Evolutionary conservation across 2,329 filamentous ascomycete genomes (phyloP).

Genomic region (Botrytis elliptica): DNA sequence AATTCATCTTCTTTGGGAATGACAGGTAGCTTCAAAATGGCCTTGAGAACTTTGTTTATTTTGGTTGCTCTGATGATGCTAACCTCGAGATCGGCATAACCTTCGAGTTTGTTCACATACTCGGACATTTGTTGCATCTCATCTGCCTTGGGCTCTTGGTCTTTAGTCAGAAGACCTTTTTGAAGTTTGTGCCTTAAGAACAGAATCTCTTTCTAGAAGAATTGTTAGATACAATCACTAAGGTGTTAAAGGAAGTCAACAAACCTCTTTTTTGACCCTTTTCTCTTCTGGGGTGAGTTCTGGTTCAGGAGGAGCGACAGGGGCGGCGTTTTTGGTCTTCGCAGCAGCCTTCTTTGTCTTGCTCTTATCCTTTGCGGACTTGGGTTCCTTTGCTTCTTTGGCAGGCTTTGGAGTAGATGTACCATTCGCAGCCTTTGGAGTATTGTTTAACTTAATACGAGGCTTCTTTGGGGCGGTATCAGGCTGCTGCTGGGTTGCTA

Average conservation of each 20-base stretch:
- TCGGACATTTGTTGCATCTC: slow-evolving; percentile 79
- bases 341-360: slow-evolving; percentile 54
- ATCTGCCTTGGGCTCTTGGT: slow-evolving; percentile 80
- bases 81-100: slow-evolving; percentile 76
- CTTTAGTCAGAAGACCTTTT: slow-evolving; percentile 84
- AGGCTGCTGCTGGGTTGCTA: slow-evolving; percentile 4
- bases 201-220: slow-evolving; percentile 68
- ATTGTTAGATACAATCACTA: slow-evolving; percentile 39
- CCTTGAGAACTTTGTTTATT: slow-evolving; percentile 98
- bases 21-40: slow-evolving; percentile 75
- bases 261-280: slow-evolving; percentile 57
- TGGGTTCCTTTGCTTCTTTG: slow-evolving; percentile 36
- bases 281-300: slow-evolving; percentile 59
- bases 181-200: slow-evolving; percentile 94
- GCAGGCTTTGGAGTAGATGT: slow-evolving; percentile 35
- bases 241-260: slow-evolving; percentile 28
- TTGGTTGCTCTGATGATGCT: slow-evolving; percentile 88
- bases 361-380: slow-evolving; percentile 42
- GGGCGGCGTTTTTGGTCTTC: slow-evolving; percentile 54
- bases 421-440: slow-evolving; percentile 66
- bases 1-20: slow-evolving; percentile 90
- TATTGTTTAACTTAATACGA: slow-evolving; percentile 63
- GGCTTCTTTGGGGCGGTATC: slow-evolving; percentile 64
- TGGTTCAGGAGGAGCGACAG: slow-evolving; percentile 53
- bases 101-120: slow-evolving; percentile 78